Conservation (phyloP, 176 grass and related monocot species). For the Oryza meyeriana region DNA sequence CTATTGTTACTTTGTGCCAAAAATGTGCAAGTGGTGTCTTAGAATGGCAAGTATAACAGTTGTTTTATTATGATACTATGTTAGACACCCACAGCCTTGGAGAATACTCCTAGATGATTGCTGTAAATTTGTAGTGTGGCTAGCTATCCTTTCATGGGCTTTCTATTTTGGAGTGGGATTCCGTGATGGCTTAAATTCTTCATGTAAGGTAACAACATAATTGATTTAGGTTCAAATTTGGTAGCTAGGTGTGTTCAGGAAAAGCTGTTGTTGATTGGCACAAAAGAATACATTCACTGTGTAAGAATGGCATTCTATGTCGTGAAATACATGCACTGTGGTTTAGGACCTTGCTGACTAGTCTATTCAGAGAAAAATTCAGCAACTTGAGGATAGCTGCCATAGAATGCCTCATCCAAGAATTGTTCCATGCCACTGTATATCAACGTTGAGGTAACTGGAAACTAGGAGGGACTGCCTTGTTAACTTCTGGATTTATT, state of each 20-base stretch:
- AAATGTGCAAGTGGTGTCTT: background rate
- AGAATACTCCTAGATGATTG: background rate
- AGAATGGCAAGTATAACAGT: slow-evolving; percentile 1
- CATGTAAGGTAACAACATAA: background rate
- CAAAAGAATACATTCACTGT: background rate
- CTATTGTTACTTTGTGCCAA: background rate
- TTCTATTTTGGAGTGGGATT: slow-evolving; percentile 1
- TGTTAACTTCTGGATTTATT: background rate
- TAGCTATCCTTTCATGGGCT: background rate
- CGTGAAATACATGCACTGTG: background rate
- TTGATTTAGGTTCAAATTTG: background rate
- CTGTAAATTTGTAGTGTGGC: background rate
- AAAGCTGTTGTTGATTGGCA: background rate
- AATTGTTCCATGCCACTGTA: background rate
- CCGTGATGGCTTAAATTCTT: background rate
- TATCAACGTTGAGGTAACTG: background rate
- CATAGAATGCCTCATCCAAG: background rate
- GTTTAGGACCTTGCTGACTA: background rate
- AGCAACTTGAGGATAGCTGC: background rate
- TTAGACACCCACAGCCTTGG: background rate
- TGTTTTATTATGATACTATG: background rate
- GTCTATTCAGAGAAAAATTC: background rate
- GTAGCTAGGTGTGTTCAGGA: background rate
- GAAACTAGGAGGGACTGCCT: background rate
- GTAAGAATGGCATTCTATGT: background rate